Conservation (phyloP, 306 rosid species). For the Albizia julibrissin region DNA sequence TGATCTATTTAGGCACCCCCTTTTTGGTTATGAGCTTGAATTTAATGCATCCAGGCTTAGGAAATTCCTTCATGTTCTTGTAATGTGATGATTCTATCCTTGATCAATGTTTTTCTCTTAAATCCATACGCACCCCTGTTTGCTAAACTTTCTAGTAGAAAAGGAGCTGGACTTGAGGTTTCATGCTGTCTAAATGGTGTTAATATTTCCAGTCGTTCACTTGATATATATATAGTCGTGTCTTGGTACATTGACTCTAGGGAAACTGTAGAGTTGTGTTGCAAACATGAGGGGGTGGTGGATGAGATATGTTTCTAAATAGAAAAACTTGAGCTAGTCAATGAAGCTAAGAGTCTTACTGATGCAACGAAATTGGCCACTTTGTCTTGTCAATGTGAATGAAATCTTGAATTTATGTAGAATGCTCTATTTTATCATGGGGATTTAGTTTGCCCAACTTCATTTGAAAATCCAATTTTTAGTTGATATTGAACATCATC, state of each 20-base stretch:
- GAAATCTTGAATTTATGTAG: background rate
- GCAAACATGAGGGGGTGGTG: background rate
- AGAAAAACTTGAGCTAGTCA: background rate
- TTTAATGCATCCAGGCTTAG: constrained; percentile 19
- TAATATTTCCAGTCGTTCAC: background rate
- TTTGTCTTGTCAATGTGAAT: background rate
- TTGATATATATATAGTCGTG: background rate
- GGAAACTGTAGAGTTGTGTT: background rate
- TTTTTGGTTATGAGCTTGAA: constrained; percentile 9
- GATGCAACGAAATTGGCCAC: background rate
- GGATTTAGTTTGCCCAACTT: constrained; percentile 27
- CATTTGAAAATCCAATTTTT: background rate
- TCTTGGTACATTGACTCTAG: background rate
- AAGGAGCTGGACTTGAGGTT: constrained; percentile 23
- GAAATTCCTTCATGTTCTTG: constrained; percentile 12
- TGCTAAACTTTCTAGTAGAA: constrained; percentile 5
- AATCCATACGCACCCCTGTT: constrained; percentile 15
- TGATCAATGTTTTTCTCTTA: constrained; percentile 7
- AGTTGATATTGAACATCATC: constrained; percentile 27
- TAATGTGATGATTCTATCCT: constrained; percentile 7
- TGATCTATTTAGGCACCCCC: constrained; percentile 19
- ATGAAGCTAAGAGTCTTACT: background rate
- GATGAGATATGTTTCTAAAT: background rate
- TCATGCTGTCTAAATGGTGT: background rate
- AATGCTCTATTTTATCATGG: constrained; percentile 1